Evolutionary conservation across 1,284 basidiomycete species (phyloP), one percentile per base, ranked within the genome.

Genomic region (Apiotrichum laibachii): DNA sequence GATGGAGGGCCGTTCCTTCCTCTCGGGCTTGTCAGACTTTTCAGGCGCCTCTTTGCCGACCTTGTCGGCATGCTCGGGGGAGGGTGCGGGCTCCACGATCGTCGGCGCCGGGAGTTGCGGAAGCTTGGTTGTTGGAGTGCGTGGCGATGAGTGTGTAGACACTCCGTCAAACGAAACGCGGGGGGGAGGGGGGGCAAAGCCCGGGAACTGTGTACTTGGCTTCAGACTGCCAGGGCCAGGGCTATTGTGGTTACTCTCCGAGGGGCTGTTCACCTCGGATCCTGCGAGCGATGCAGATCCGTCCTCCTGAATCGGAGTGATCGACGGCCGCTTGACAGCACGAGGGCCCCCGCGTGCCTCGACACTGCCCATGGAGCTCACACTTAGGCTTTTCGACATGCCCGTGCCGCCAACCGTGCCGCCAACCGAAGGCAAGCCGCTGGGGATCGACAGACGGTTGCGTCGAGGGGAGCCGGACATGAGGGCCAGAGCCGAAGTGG

Each of bases 401-500:
- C 45, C 26, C 10, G 19, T 13, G 2, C 19, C 19, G 9, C 19
- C 43, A 21, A 21, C 26, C 10, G 19, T 13, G 2, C 19, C 19
- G 9, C 19, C 43, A 21, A 18, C 9, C 35, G 43, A 3, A 15
- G 40, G 5, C 13, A 13, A 2, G 39, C 44, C 40, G n/a, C 37
- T 16, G 12, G 37, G 37, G 4, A 45, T 35, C 4, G 45, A 46
- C 34, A 18, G 2, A 16, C 43, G 26, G 33, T 21, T 19, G 13
- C 59, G 59, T 8, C 54, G 53, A 3, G 67, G 66, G 19, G 64
- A 65, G 56, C 45, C 49, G 10, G 46, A 59, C 10, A 34, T 15
- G 33, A 15, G 26, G 5, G 42, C 22, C 45, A 56, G 19, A 2
- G 50, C 50, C 22, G 34, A 64, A 31, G 26, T 62, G 45, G 37